Evolutionary conservation across 2,329 filamentous ascomycete genomes (phyloP).

Genomic region (Karstenula rhodostoma): DNA sequence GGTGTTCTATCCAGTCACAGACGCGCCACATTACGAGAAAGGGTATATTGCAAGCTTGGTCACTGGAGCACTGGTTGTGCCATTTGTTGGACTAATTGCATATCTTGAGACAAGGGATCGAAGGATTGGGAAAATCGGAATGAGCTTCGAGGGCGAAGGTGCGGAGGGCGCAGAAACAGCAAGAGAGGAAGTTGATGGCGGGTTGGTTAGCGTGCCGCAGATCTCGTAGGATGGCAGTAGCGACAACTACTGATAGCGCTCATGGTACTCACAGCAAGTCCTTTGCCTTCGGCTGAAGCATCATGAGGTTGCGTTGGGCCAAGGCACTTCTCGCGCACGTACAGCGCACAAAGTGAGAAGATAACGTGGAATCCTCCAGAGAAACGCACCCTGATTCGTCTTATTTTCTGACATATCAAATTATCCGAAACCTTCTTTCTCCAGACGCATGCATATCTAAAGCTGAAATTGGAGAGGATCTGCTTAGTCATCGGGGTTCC

Average conservation of each 20-base stretch:
- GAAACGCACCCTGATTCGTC: too few species aligned
- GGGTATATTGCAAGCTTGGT: neutral
- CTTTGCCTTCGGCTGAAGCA: neutral
- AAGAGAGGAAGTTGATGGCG: neutral
- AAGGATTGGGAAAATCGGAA: neutral
- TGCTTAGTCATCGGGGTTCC: too few species aligned
- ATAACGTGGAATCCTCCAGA: too few species aligned
- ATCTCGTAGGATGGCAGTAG: neutral
- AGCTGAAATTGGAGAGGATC: too few species aligned
- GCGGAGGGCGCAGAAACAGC: neutral
- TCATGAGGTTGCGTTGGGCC: neutral
- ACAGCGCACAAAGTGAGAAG: too few species aligned
- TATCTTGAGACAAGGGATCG: conserved; percentile 2
- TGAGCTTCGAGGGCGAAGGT: neutral
- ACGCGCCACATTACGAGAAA: conserved; percentile 7
- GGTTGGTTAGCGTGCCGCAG: conserved; percentile 2
- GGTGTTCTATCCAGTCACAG: conserved; percentile 3
- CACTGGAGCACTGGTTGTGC: conserved; percentile 3
- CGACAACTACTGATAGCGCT: neutral
- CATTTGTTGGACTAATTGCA: conserved; percentile 1
- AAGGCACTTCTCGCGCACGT: too few species aligned
- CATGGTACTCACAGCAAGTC: too few species aligned
- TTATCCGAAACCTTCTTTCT: too few species aligned
- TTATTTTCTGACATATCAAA: too few species aligned
- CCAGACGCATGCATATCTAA: too few species aligned